Evolutionary conservation across 1,284 basidiomycete species (phyloP), one percentile per base, ranked within the genome.

Genomic region (Phylloboletellus chloephorus): DNA sequence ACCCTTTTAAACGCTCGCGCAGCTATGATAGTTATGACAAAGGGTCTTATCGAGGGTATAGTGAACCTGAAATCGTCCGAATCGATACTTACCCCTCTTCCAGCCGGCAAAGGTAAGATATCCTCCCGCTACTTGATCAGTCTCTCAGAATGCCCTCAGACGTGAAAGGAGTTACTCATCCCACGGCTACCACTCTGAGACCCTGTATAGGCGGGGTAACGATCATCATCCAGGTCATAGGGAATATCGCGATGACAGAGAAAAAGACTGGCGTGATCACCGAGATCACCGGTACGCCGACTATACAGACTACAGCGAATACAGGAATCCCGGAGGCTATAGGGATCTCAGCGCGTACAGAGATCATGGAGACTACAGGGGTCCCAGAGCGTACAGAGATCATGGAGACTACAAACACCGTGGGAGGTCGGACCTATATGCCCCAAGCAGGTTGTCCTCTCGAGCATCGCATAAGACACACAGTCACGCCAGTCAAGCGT

Each of bases 391-490:
- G 13, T 6, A 46, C 39, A 46, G 44, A 37, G 45, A 45, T 20
- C 11, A 41, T n/a, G 52, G 41, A 23, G 60, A 60, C 13, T 16
- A 56, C 22, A 44, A 40, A 29, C 25, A 13, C 20, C 45, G 47
- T n/a, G 50, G 36, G 25, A 47, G 47, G 22, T 17, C 43, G 25
- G 56, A 64, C n/a, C 31, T 38, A 12, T 29, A 41, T 16, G 2
- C 35, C 15, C 63, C 61, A 33, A 21, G 43, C 37, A 61, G 56
- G 41, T 39, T 40, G 22, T 29, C 63, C 29, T 61, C 60, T 36
- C 48, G 54, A 42, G 47, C 52, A 29, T 56, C 60, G 5, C 63
- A 64, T n/a, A 50, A 60, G 44, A n/a, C 56, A 16, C 33, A 60
- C 43, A 48, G 31, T 21, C 52, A 59, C 34, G 11, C 40, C 4